Evolutionary conservation across 495 filamentous ascomycete genomes (phyloP).

Genomic region (Aspergillus heteromorphus): DNA sequence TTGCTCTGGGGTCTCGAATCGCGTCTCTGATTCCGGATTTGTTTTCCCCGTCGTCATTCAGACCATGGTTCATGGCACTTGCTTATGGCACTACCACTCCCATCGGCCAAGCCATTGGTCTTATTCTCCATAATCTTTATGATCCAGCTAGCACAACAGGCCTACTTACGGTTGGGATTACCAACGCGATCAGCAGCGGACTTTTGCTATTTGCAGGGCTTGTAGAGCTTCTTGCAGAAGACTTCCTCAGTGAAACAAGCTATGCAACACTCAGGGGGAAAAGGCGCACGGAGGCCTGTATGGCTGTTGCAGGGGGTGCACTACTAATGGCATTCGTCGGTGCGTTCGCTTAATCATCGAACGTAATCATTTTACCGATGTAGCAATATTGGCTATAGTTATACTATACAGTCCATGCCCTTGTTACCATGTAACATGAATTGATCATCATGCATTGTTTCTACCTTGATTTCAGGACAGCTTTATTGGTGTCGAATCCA

Average conservation of each 20-base stretch:
- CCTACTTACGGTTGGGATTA: slow-evolving; percentile 83
- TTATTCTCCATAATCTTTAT: slow-evolving; percentile 77
- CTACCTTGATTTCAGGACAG: no score
- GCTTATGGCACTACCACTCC: slow-evolving; percentile 91
- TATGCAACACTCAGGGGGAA: slow-evolving; percentile 67
- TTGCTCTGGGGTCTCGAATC: slow-evolving; percentile 70
- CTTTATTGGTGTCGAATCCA: no score
- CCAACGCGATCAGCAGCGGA: slow-evolving; percentile 85
- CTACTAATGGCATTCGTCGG: slow-evolving; percentile 83
- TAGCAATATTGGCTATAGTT: background rate
- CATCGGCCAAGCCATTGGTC: slow-evolving; percentile 81
- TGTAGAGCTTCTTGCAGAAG: slow-evolving; percentile 87
- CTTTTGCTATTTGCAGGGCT: slow-evolving; percentile 86
- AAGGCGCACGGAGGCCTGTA: slow-evolving; percentile 67
- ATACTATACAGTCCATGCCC: slow-evolving; percentile 19
- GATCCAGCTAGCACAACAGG: slow-evolving; percentile 78
- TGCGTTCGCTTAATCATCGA: slow-evolving; percentile 63
- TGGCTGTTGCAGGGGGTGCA: slow-evolving; percentile 71
- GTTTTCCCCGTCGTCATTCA: slow-evolving; percentile 44
- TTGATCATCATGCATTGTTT: no score
- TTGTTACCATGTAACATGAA: no score
- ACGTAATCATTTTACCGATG: background rate
- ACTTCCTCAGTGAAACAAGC: slow-evolving; percentile 86
- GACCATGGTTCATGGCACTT: slow-evolving; percentile 92
- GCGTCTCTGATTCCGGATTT: slow-evolving; percentile 54